Percentiles rank a stretch among this genome's conserved stretches.
These are phyloP conservation scores for Linnemannia elongata DNA, from an alignment of 192 early-diverging fungal genomes.

Conservation along the genomic window DNA sequence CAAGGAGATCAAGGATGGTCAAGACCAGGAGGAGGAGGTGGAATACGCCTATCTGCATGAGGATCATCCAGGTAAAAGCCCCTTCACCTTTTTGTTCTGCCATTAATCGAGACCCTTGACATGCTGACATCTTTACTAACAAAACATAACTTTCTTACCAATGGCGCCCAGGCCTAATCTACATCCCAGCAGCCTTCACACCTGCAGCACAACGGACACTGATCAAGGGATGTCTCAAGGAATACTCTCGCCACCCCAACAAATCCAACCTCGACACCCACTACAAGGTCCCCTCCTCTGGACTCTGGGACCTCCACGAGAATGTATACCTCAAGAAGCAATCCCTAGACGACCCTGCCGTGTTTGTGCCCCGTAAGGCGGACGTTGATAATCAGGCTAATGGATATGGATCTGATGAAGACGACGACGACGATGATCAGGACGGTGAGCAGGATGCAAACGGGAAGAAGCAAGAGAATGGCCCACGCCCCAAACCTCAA, in stretches of 20 bases:
- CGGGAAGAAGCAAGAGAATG: slow-evolving; percentile 24
- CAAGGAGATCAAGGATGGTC: slow-evolving; percentile 17
- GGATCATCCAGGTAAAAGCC: slow-evolving; percentile 47
- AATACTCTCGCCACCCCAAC: slow-evolving; percentile 86
- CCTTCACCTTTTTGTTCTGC: neutral
- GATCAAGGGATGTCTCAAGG: slow-evolving; percentile 78
- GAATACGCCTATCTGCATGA: slow-evolving; percentile 52
- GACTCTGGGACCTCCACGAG: slow-evolving; percentile 73
- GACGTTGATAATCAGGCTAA: slow-evolving; percentile 11
- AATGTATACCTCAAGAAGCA: slow-evolving; percentile 29
- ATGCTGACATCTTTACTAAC: neutral
- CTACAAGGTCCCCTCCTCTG: slow-evolving; percentile 74
- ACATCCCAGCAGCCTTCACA: slow-evolving; percentile 86
- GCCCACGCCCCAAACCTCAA: slow-evolving; percentile 23
- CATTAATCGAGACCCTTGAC: neutral
- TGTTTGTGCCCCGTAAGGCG: slow-evolving; percentile 52
- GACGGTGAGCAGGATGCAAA: slow-evolving; percentile 4
- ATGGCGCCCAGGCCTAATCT: slow-evolving; percentile 75
- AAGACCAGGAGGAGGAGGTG: neutral
- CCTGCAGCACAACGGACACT: slow-evolving; percentile 76
- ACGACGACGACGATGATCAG: slow-evolving; percentile 38
- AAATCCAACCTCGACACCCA: slow-evolving; percentile 92
- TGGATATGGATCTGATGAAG: slow-evolving; percentile 48
- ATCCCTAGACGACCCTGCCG: slow-evolving; percentile 28
- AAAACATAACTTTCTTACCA: neutral